Evolutionary conservation across 306 rosid species (phyloP), one percentile per base, ranked within the genome.

Genomic region (Cyclanthera cordifolia): DNA sequence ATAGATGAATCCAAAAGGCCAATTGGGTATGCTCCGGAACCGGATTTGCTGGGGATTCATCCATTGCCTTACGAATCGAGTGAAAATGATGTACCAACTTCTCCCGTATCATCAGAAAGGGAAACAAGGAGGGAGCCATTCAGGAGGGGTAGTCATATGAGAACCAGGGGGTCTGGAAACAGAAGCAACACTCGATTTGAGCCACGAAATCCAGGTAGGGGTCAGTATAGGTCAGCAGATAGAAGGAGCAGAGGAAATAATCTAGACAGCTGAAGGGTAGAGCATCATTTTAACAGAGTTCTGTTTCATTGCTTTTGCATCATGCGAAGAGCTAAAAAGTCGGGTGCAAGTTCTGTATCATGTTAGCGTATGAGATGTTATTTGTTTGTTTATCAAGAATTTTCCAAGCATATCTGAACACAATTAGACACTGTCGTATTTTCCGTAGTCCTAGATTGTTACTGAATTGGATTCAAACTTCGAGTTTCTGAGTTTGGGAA

Each of bases 1-100:
- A 94, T 94, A 91, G 88, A 88, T 70, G 86, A 25, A 55, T 74
- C 83, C 46, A 89, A 85, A 75, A 72, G 89, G 67, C 96, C 96
- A 5, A 1, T 19, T 4, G 85, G 74, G 16, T 85, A 69, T 72
- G 69, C 69, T 32, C 79, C 86, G 39, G 96, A 88, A 79, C 91
- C 96, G 39, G 97, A 86, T 82, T 82, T 94, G 77, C 85, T 69
- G 76, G 88, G 80, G n/a, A 77, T 94, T 54, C 85, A 88, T 69
- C 97, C 97, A 43, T 73, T 94, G 81, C 57, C 79, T 46, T 90
- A 83, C 61, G 88, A 84, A 63, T 79, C 55, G 39, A 86, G 78
- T 50, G 76, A 50, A 75, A 72, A 58, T 56, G 75, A 59, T 68
- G 67, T 74, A 70, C 69, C 76, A 25, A 49, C 61, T 58, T 81